Base-by-base conservation (phyloP, 2,329 filamentous ascomycete genomes). In the Epichloe sp. region DNA sequence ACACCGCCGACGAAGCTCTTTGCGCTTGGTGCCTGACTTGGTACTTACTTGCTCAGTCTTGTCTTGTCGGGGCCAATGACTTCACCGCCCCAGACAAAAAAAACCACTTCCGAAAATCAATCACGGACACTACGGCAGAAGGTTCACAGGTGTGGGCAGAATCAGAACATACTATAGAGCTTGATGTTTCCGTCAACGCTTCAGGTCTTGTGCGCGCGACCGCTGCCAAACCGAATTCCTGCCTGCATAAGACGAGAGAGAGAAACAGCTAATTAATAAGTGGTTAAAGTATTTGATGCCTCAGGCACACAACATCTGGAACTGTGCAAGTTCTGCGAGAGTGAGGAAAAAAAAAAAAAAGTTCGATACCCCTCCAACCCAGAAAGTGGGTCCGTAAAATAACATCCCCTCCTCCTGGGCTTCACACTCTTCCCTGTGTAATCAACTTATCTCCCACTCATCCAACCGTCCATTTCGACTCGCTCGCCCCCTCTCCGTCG, bases 331-430 rank as follows among this genome's bases (percentile, higher is more conserved):
- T 4, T 21, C 15, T 5, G 35, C 14, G 12, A 38, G 6, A 4
- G 19, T 19, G 15, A 23, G 0, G 37, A 46, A 21, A 15, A 50
- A 38, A 48, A 26, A 26, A 46, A 21, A 21, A 50, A 35, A 48
- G 26, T 6, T 38, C 23, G 26, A 31, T 50, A 36, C 52, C 52
- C 52, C 49, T 49, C 52, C 49, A 53, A 53, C 23, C 12, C 15
- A 47, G 35, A 52, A 49, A 49, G 47, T 26, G 47, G 47, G 43
- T 26, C 48, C 38, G 35, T 46, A 53, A 51, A 53, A 53, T 26
- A 51, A 45, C 17, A 50, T 43, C 34, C 49, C 52, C 52, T 46
- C 34, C 36, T 19, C 38, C 42, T 46, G 40, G 17, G 38, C 40
- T 44, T 44, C 21, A 41, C 35, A 23, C 35, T 37, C 35, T 47